Evolutionary conservation across 225 moss, liverwort and hornwort species (phyloP), one percentile per base, ranked within the genome.

Genomic region (Straminergon stramineum): DNA sequence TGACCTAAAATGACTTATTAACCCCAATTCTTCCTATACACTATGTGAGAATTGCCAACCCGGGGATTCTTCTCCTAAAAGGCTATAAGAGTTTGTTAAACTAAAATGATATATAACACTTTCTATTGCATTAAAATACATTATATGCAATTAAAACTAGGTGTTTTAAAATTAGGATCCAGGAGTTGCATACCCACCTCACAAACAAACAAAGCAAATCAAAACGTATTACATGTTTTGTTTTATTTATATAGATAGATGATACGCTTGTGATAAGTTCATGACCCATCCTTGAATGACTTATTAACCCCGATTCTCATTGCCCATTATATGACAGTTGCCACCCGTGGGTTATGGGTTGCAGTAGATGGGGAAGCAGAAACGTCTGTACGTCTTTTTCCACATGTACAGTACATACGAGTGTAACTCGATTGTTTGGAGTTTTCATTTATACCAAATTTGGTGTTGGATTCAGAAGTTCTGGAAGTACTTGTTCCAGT

Each of bases 1-100:
- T 48, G 48, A 48, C 48, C 48, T 71, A 8, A 41, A 41, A 15
- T 41, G 41, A 71, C 9, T 41, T 5, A 41, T 26, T 41, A 15
- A 41, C 4, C 9, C 39, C 1, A 1, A 0, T 41, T 26, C 3
- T 71, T 9, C 2, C 1, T 71, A 4, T 9, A 26, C 1, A 2
- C 26, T 41, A 71, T 15, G 26, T 71, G 15, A 71, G 4, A 71
- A 5, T 15, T 41, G 41, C 1, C 24, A 70, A 14, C 3, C 4
- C 0, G 3, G 11, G 4, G 39, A 69, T 23, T 70, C 8, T 0
- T 39, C 6, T 39, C n/a, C 2, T n/a, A 1, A 7, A 21, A 21
- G 14, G 13, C 7, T 24, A 39, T 8, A 24, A 70, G 8, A 39
- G 8, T 39, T 39, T 39, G 13, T 39, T 13, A 39, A 70, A 70